Base-by-base conservation (phyloP, 78 protist species). In the Dictyostelium discoideum region DNA sequence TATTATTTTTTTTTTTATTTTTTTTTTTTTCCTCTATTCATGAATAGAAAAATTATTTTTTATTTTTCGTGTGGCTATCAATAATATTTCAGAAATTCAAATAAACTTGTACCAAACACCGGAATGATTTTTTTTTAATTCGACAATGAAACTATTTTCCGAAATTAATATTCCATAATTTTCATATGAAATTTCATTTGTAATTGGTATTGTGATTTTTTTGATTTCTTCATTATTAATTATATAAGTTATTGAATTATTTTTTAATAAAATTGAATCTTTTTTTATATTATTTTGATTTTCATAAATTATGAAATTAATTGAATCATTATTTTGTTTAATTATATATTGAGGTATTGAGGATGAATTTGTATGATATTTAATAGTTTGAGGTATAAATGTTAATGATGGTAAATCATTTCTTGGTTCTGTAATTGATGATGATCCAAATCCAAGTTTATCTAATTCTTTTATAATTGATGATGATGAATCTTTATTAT, bases 391-490 rank as follows among this genome's bases (percentile, higher is more conserved):
- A 13, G 81, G 81, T 37, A 74, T 37, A 18, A 16, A 20, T 3
- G n/a, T 13, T 74, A 74, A 37, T 1, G 39, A 6, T 37, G 81
- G 81, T 74, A 74, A 32, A 37, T 74, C 81, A 6, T 32, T 32
- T 74, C 81, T 74, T 0, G 42, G 42, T 74, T 74, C 81, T 16
- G 42, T 74, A 79, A 79, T 32, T 44, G 84, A 79, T 22, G 29
- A 26, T 37, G 46, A 74, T 18, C 81, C 81, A 74, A 74, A 74
- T 13, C 81, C 20, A 37, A 74, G 81, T 74, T 74, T 82, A 50
- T 82, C 72, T 44, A 82, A 29, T 39, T 82, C 54, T 50, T 42
- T 42, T 18, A 82, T 50, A 18, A 39, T 82, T 50, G 63, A 14
- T 29, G 65, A 37, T 29, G 63, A 14, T 50, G 65, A 37, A 24